phyloP scores from a whole-genome alignment of 495 filamentous ascomycete genomes.

The Penicillium herquei region DNA sequence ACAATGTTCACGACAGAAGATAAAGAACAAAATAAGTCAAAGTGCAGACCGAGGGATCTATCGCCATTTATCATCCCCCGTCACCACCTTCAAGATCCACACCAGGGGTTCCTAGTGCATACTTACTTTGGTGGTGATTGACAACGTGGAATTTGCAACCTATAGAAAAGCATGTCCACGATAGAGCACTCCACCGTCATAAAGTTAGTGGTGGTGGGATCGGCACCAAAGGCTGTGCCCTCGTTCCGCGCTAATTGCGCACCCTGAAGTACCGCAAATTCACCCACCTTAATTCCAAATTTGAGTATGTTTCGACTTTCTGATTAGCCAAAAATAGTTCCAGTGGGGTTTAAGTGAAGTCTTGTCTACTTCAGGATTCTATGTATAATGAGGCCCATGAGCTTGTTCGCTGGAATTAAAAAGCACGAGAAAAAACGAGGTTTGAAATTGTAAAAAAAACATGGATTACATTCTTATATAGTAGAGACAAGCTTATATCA shows the following conservation, averaged over 20 bases:
- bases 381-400: too few species aligned
- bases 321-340: too few species aligned
- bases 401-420: too few species aligned
- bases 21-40: background rate
- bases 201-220: background rate
- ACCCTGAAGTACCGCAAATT: background rate
- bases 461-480: conserved; percentile 18
- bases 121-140: too few species aligned
- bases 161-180: too few species aligned
- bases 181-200: too few species aligned
- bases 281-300: too few species aligned
- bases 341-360: too few species aligned
- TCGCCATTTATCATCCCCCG: background rate
- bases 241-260: background rate
- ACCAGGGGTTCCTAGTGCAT: background rate
- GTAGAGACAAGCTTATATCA: background rate
- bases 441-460: background rate
- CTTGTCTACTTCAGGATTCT: too few species aligned
- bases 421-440: background rate
- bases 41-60: background rate
- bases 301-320: too few species aligned
- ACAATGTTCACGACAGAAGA: background rate
- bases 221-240: background rate
- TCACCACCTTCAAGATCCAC: background rate
- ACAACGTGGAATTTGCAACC: too few species aligned